Base-by-base conservation (phyloP, 495 filamentous ascomycete genomes). In the Opeltia flavorubescens region DNA sequence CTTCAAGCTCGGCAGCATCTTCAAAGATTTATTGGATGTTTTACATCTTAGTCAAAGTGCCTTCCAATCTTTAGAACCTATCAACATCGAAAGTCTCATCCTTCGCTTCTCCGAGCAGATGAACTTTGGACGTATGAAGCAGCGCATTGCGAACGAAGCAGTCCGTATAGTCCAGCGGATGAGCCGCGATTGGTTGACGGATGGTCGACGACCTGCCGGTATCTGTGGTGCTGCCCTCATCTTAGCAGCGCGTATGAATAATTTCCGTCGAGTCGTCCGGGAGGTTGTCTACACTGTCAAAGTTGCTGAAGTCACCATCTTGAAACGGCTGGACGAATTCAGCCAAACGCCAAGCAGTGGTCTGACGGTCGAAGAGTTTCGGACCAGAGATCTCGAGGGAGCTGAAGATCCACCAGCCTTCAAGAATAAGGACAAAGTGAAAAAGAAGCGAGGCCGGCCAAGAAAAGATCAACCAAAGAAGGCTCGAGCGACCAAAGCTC, bases 261-360 rank as follows among this genome's bases (percentile, higher is more conserved):
- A 95, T 61, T 96, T 89, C 60, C 80, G 89, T 30, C 81, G 91
- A 17, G 91, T 85, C 0, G 77, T 93, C 5, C 74, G 86, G 23
- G 91, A 98, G 64, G 81, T 96, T 9, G 91, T 96, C 25, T 95
- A 94, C 56, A 79, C 95, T 15, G 93, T 94, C 49, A 95, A 94
- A 54, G 89, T 95, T 25, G 86, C 87, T 8, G 89, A 93, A 54
- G 68, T 82, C 26, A 98, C 91, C 3, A 84, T 98, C 52, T 79
- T 81, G 47, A 83, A 89, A 53, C 84, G 91, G 47, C 70, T 98
- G 28, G 79, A 83, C 21, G 91, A 98, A 55, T 98, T 95, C 59
- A 82, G 82, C 43, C 75, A 75, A 4, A 93, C 89, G 0, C 80
- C 82, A 43, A 84, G 79, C 54, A 80, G 84, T 31, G 72, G 73